Evolutionary conservation across 2,329 filamentous ascomycete genomes (phyloP).

Genomic region (Ilyonectria mors-panacis): DNA sequence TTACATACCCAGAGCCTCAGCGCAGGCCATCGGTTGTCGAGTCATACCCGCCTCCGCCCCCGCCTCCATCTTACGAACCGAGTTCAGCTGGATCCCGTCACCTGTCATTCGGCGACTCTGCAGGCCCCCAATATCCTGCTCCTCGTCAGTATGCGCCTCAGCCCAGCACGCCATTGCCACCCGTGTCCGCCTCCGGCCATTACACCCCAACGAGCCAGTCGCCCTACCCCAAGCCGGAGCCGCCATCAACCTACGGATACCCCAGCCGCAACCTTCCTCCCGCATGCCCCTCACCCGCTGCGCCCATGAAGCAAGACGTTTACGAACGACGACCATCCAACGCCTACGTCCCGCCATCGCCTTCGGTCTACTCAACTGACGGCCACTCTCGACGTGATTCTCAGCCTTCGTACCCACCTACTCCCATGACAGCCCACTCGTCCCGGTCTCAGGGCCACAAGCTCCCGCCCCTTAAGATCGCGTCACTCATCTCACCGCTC

Average conservation of each 20-base stretch:
- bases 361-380: constrained; percentile 51
- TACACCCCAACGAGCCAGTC: constrained; percentile 56
- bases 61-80: constrained; percentile 54
- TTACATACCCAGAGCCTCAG: constrained; percentile 59
- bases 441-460: constrained; percentile 36
- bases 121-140: constrained; percentile 52
- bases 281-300: constrained; percentile 50
- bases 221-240: constrained; percentile 57
- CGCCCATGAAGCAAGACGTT: constrained; percentile 50
- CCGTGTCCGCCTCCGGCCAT: constrained; percentile 52
- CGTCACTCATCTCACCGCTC: constrained; percentile 52
- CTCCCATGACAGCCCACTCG: constrained; percentile 48
- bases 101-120: constrained; percentile 54
- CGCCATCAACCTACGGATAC: constrained; percentile 58
- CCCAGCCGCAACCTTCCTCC: constrained; percentile 49
- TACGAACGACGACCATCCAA: constrained; percentile 57
- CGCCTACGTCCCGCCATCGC: constrained; percentile 57
- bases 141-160: constrained; percentile 57
- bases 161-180: constrained; percentile 51
- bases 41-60: constrained; percentile 56
- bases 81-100: constrained; percentile 49
- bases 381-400: constrained; percentile 51
- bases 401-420: constrained; percentile 46
- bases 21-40: constrained; percentile 66
- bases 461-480: constrained; percentile 56